Conservation (phyloP, 1,139 yeast species). For the Yamadazyma diospyri region DNA sequence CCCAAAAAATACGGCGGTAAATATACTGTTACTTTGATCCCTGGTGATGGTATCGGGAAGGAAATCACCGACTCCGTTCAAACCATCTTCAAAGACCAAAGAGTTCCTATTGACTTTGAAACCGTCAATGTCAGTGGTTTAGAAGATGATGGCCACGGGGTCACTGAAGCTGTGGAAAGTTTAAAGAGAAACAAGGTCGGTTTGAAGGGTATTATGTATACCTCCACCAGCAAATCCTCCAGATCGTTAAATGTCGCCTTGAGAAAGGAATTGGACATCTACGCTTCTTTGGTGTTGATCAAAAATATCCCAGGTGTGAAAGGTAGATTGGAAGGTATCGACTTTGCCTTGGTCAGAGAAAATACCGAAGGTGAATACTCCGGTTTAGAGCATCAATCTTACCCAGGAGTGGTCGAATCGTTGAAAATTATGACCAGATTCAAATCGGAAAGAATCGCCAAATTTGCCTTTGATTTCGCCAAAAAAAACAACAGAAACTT, state of each 20-base stretch:
- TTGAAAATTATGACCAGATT: conserved; percentile 90
- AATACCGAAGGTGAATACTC: conserved; percentile 98
- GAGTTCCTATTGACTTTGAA: conserved; percentile 94
- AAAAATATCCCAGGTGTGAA: conserved; percentile 94
- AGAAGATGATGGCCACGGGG: conserved; percentile 55
- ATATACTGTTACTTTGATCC: conserved; percentile 88
- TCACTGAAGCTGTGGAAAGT: conserved; percentile 82
- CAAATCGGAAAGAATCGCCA: conserved; percentile 96
- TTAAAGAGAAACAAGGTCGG: conserved; percentile 96
- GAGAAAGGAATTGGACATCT: conserved; percentile 93
- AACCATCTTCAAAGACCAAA: conserved; percentile 79
- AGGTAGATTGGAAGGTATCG: conserved; percentile 84
- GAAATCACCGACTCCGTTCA: conserved; percentile 94
- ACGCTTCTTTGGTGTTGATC: conserved; percentile 89
- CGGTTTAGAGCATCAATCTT: conserved; percentile 96
- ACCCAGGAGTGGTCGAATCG: conserved; percentile 97
- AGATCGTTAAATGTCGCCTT: conserved; percentile 89
- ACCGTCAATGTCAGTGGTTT: conserved; percentile 84
- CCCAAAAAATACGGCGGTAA: conserved; percentile 95
- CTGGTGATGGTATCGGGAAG: conserved; percentile 97
- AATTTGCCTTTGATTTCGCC: conserved; percentile 96
- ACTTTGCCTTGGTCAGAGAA: conserved; percentile 93
- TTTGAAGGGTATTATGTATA: conserved; percentile 91
- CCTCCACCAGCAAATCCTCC: conserved; percentile 64
- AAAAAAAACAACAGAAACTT: conserved; percentile 84